Base-by-base conservation (phyloP, 805 yeast species). In the Yarrowia keelungensis region DNA sequence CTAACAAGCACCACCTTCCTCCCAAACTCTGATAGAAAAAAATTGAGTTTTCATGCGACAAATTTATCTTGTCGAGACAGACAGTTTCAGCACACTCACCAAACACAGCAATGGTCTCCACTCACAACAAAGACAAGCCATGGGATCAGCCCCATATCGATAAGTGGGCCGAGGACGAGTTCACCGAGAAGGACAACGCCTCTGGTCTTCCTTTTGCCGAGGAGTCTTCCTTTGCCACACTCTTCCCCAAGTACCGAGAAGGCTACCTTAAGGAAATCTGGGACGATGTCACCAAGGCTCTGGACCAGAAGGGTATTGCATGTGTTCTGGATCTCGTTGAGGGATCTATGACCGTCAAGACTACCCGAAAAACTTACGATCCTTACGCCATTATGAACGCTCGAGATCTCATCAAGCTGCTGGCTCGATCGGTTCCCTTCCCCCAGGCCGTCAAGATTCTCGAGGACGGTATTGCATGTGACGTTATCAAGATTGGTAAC, bases 111-210 rank as follows among this genome's bases (percentile, higher is more conserved):
- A 94, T 94, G 99, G 92, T 89, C 32, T 91, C 97, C 1, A 91
- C 97, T 58, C 93, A 94, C 79, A 91, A 95, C 79, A 89, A 87
- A 76, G 98, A 95, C 74, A 94, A 94, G 79, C 98, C 98, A 67
- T 93, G 98, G 98, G 98, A 93, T 77, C 93, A 97, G 11, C 91
- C 90, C 22, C 97, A 92, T 73, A 88, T 93, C 69, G 97, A 93
- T 77, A 93, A 94, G 78, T 94, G 99, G 99, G 82, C 85, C 73
- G 82, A 87, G 43, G 97, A 91, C 43, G 96, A 92, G 69, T 95
- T 95, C 82, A 89, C 84, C 73, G 91, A 92, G 1, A 97, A 92
- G 74, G 97, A 95, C 76, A 91, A 92, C 76, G 87, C 86, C 8
- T 86, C 93, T 11, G 97, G 98, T 0, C 83, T 84, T 58, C 90